A percentile compares a stretch with the other conserved stretches of the same genome.
Conservation (phyloP, 1,284 basidiomycete species). For the Tilletia walkeri region DNA sequence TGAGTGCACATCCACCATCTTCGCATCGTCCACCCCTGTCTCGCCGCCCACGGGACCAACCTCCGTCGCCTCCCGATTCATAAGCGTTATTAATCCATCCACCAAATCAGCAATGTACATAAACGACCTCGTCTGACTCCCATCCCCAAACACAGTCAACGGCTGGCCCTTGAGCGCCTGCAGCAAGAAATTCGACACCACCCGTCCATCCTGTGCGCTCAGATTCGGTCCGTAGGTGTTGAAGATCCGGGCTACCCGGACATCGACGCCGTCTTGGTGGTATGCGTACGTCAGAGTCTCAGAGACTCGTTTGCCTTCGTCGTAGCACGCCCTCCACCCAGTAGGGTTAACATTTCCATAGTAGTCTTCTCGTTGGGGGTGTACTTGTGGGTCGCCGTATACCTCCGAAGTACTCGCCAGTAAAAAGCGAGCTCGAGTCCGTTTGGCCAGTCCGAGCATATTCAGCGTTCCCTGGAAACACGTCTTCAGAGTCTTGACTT, state of each 20-base stretch:
- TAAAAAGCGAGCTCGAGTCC: slow-evolving; percentile 92
- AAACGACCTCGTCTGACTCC: slow-evolving; percentile 91
- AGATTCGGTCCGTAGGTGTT: slow-evolving; percentile 60
- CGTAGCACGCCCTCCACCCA: slow-evolving; percentile 94
- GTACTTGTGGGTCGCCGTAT: slow-evolving; percentile 93
- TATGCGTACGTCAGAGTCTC: slow-evolving; percentile 43
- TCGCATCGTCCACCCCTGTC: not conserved
- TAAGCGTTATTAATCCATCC: slow-evolving; percentile 57
- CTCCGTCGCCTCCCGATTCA: slow-evolving; percentile 34
- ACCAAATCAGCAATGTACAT: slow-evolving; percentile 66
- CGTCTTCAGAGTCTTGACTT: slow-evolving; percentile 71
- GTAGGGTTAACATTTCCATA: slow-evolving; percentile 88
- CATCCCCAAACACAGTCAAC: slow-evolving; percentile 95
- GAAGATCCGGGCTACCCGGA: slow-evolving; percentile 57
- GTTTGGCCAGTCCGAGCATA: slow-evolving; percentile 97
- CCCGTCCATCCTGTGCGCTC: slow-evolving; percentile 93
- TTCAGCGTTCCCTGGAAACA: slow-evolving; percentile 85
- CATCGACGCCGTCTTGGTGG: slow-evolving; percentile 83
- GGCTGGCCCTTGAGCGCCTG: slow-evolving; percentile 92
- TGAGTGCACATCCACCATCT: slow-evolving; percentile 32
- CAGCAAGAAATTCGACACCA: slow-evolving; percentile 97
- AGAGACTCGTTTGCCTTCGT: slow-evolving; percentile 67
- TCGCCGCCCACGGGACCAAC: slow-evolving; percentile 71
- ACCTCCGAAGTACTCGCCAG: slow-evolving; percentile 96
- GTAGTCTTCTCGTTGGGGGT: slow-evolving; percentile 76